Evolutionary conservation across 1,284 basidiomycete genomes (phyloP), one percentile per base, ranked within the genome.

Genomic region (Ganoderma meredithae): DNA sequence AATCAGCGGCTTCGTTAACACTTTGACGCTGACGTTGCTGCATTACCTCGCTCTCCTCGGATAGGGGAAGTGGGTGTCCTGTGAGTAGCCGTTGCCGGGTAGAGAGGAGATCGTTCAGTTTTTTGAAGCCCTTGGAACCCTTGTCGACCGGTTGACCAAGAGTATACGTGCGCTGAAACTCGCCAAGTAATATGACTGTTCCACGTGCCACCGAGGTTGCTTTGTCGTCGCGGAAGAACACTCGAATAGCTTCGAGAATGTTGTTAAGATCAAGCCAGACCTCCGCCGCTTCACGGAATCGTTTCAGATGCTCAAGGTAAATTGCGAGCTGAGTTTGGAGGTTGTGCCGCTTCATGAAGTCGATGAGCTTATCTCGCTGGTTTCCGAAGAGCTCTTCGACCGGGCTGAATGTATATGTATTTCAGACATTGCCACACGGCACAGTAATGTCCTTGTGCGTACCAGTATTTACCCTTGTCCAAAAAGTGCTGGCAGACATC

Each of bases 231-330:
- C 15, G 31, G 33, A 90, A 72, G 49, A 88, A 78, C 3, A 84
- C 73, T 8, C 71, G 71, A 49, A 89, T 84, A 0, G 87, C 90
- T n/a, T 85, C 79, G 1, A 83, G 39, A 4, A 74, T 75, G 1
- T 82, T 79, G 31, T 87, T 87, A 74, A 87, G 83, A 1, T 75
- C 74, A 3, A 87, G 73, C 71, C 88, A 83, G 33, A 89, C 74
- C n/a, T 86, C 81, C 1, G 88, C 89, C 0, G 89, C 90, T 43
- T 90, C 86, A 0, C 71, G 63, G 55, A 77, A 79, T 69, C 81
- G 79, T 6, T 81, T 83, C 9, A 81, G 77, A 4, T 78, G 75
- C 61, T 83, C 80, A n/a, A 90, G 79, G 7, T 90, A 73, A 0
- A 75, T 74, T 0, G 84, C 84, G 22, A 80, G 83, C 17, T 84